phyloP scores from a whole-genome alignment of 352 stramenopile genomes.

The Phytophthora aleatoria region DNA sequence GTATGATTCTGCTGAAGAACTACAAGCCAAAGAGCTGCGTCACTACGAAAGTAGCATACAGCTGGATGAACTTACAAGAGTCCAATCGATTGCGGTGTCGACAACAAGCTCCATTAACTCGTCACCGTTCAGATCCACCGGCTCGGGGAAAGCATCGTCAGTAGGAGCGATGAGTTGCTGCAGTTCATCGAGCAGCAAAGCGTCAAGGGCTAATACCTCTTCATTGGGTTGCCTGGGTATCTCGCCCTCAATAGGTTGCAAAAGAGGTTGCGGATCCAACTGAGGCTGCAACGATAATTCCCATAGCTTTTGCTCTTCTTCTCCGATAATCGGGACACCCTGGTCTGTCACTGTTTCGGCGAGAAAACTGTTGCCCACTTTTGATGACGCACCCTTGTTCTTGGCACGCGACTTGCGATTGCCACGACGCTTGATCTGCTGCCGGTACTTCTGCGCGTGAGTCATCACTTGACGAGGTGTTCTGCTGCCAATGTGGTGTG shows the following conservation, averaged over 20 bases:
- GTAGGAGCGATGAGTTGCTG: conserved; percentile 6
- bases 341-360: background rate
- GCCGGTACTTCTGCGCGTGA: conserved; percentile 46
- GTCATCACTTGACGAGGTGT: conserved; percentile 41
- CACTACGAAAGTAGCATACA: background rate
- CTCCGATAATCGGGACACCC: background rate
- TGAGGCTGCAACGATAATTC: background rate
- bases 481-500: conserved; percentile 30
- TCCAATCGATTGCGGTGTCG: conserved; percentile 2
- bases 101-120: conserved; percentile 12
- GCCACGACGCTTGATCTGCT: conserved; percentile 32
- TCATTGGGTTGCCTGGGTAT: background rate
- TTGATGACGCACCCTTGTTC: background rate
- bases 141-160: background rate
- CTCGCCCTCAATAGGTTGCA: background rate
- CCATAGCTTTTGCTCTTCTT: background rate
- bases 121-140: background rate
- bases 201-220: conserved; percentile 1
- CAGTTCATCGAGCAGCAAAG: conserved; percentile 11
- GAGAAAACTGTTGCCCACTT: background rate
- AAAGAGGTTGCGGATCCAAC: conserved; percentile 6
- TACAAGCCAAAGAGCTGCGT: background rate
- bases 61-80: background rate
- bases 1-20: too few species aligned
- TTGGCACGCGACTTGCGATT: conserved; percentile 7